phyloP scores from a whole-genome alignment of 495 filamentous ascomycete species.

The Chaetomidium leptoderma region DNA sequence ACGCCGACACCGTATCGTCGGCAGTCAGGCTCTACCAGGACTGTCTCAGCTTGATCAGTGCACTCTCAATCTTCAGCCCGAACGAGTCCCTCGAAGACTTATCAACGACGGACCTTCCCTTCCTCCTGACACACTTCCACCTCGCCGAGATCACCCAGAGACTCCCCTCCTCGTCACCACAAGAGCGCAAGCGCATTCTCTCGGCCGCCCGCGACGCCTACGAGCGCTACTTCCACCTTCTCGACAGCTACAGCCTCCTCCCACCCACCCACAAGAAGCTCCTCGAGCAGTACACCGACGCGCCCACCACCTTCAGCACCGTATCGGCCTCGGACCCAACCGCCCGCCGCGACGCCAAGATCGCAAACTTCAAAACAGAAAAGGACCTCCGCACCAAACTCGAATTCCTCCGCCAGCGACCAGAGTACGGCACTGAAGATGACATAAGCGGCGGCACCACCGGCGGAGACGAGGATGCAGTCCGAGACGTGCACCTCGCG shows the following conservation, averaged over 20 bases:
- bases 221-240: conserved; percentile 68
- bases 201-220: conserved; percentile 60
- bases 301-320: conserved; percentile 63
- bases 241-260: conserved; percentile 77
- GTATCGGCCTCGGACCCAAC: conserved; percentile 63
- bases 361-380: conserved; percentile 77
- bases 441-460: conserved; percentile 68
- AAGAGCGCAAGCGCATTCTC: conserved; percentile 60
- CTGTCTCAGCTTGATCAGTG: conserved; percentile 62
- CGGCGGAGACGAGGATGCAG: conserved; percentile 65
- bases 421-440: conserved; percentile 33
- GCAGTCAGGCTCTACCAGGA: conserved; percentile 68
- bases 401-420: conserved; percentile 47
- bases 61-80: conserved; percentile 76
- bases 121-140: conserved; percentile 39
- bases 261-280: conserved; percentile 62
- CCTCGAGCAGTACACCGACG: conserved; percentile 64
- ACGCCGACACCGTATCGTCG: conserved; percentile 61
- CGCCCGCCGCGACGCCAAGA: conserved; percentile 73
- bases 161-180: conserved; percentile 50
- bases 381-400: conserved; percentile 82
- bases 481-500: conserved; percentile 72
- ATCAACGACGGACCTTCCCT: conserved; percentile 76
- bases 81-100: conserved; percentile 91
- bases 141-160: conserved; percentile 36